A percentile compares a stretch with the other conserved stretches of the same genome.
Conservation (phyloP, 129 eudicot genomes). For the Escallonia herrerae region DNA sequence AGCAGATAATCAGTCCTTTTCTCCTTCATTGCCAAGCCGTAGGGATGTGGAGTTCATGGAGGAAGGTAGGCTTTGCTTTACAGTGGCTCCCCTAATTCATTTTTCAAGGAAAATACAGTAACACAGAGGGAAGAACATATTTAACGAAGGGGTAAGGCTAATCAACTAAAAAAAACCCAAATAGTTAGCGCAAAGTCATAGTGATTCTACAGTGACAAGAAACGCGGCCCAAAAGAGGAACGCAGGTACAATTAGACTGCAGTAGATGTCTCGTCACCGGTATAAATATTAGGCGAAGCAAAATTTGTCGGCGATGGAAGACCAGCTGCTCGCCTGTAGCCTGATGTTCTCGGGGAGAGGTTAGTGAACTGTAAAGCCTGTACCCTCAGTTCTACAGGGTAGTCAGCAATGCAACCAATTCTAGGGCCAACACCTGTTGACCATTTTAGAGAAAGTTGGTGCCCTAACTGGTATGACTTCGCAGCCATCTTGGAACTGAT, state of each 20-base stretch:
- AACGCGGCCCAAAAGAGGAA: too few relatives aligned
- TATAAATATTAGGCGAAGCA: conserved; percentile 7
- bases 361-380: conserved; percentile 81
- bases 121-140: too few relatives aligned
- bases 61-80: too few relatives aligned
- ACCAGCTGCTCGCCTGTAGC: conserved; percentile 17
- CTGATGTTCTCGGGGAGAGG: conserved; percentile 53
- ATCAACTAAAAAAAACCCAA: too few relatives aligned
- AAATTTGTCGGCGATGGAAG: conserved; percentile 26
- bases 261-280: neutral
- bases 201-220: too few relatives aligned
- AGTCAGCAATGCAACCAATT: conserved; percentile 91
- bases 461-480: conserved; percentile 63
- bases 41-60: too few relatives aligned
- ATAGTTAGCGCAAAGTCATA: too few relatives aligned
- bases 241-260: neutral
- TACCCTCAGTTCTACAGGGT: conserved; percentile 74
- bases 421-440: conserved; percentile 93
- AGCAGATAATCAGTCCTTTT: too few relatives aligned
- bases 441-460: conserved; percentile 77
- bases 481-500: conserved; percentile 70
- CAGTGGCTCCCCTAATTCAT: too few relatives aligned
- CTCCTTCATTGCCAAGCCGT: too few relatives aligned
- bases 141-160: too few relatives aligned
- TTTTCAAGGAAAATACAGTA: too few relatives aligned